These are phyloP conservation scores for Fusarium chaquense DNA, from an alignment of 2,329 filamentous ascomycete genomes.

Conservation along the genomic window DNA sequence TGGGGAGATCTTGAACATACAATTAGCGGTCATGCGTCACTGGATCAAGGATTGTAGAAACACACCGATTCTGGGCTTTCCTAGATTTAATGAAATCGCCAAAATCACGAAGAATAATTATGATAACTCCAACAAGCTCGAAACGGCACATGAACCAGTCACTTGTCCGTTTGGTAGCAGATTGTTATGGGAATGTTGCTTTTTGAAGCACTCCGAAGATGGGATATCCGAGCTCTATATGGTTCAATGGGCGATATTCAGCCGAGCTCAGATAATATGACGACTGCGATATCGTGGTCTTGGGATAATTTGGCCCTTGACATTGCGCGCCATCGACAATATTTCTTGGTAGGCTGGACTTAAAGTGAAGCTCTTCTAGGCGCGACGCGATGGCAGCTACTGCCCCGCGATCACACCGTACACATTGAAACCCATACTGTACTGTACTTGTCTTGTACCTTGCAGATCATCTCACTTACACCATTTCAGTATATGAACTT, in stretches of 20 bases:
- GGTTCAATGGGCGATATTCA: neutral
- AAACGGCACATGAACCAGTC: constrained; percentile 63
- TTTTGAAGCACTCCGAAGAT: neutral
- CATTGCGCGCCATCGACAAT: constrained; percentile 10
- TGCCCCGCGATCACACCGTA: constrained; percentile 43
- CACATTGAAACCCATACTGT: constrained; percentile 21
- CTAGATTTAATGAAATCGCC: constrained; percentile 55
- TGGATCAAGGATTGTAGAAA: neutral
- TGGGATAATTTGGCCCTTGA: neutral
- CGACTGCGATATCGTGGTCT: constrained; percentile 7
- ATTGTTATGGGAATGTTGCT: neutral
- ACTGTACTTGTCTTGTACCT: neutral
- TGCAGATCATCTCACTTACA: constrained; percentile 9
- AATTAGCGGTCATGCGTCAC: constrained; percentile 27
- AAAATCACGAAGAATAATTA: constrained; percentile 61
- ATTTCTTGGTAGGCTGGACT: neutral
- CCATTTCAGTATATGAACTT: neutral
- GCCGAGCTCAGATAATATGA: constrained; percentile 9
- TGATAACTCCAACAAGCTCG: constrained; percentile 64
- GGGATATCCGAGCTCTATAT: neutral
- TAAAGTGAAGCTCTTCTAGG: constrained; percentile 9
- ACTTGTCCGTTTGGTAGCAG: neutral
- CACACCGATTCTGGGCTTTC: constrained; percentile 48
- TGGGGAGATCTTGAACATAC: constrained; percentile 19
- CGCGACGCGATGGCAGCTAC: constrained; percentile 39